Conservation (phyloP, 176 grass and related monocot species). For the Saccharum officinarum region DNA sequence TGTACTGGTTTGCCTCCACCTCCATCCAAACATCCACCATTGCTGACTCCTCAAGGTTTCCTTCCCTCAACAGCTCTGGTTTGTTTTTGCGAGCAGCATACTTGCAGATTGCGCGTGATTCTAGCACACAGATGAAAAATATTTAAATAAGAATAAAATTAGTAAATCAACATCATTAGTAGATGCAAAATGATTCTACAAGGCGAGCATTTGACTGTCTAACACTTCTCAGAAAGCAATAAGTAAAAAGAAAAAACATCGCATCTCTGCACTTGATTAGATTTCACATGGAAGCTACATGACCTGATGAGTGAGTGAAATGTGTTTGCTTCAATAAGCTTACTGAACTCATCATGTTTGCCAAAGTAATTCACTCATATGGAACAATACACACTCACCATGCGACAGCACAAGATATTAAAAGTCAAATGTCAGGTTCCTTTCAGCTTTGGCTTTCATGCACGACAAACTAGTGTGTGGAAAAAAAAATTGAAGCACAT, state of each 20-base stretch:
- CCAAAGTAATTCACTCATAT: not conserved
- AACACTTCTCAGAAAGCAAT: not conserved
- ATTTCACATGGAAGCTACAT: not conserved
- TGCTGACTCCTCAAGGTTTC: conserved; percentile 40
- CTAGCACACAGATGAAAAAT: conserved; percentile 3
- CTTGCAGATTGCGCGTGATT: conserved; percentile 61
- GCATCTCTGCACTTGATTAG: not conserved
- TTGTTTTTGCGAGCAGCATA: conserved; percentile 63
- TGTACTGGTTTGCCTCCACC: conserved; percentile 68
- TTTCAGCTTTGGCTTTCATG: not conserved
- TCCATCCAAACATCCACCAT: conserved; percentile 71
- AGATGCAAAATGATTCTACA: not conserved
- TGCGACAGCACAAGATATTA: not conserved
- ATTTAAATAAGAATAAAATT: not conserved
- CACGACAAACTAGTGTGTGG: not conserved
- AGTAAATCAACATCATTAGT: not conserved
- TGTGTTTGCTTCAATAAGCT: not conserved
- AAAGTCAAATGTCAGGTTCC: not conserved
- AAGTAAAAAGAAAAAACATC: not conserved
- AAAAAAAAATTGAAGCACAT: not conserved
- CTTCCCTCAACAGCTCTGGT: conserved; percentile 49
- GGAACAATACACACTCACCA: not conserved
- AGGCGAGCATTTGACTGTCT: not conserved
- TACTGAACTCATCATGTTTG: not conserved
- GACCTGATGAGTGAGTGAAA: not conserved